phyloP scores from a whole-genome alignment of 345 rosid genomes.

The Euphorbia pulcherrima region DNA sequence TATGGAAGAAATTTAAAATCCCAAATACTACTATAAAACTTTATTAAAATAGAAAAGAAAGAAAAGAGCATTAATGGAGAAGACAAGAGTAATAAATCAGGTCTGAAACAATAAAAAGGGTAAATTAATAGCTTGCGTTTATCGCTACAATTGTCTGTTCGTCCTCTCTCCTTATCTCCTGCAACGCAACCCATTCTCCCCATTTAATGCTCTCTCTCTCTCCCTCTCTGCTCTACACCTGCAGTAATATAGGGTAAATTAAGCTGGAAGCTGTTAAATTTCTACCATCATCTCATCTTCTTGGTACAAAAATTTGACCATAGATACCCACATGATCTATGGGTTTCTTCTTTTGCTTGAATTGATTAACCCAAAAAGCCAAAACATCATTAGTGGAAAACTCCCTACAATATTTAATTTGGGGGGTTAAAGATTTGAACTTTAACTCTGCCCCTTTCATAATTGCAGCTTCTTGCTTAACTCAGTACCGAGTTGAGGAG shows the following conservation, averaged over 20 bases:
- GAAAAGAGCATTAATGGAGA: constrained; percentile 52
- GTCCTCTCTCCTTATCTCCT: constrained; percentile 30
- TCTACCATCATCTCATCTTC: background rate
- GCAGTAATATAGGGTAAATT: constrained; percentile 19
- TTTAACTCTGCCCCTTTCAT: constrained; percentile 9
- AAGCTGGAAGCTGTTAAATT: background rate
- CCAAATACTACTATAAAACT: constrained; percentile 23
- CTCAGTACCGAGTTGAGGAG: constrained; percentile 29
- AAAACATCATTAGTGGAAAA: constrained; percentile 13
- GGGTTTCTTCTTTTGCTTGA: background rate
- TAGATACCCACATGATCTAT: too few species aligned
- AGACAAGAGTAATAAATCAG: constrained; percentile 46
- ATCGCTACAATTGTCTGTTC: constrained; percentile 44
- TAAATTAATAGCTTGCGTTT: constrained; percentile 46
- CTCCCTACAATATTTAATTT: constrained; percentile 9
- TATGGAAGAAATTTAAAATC: background rate
- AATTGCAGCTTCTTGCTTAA: constrained; percentile 36
- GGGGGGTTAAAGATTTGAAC: constrained; percentile 13
- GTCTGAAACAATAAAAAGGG: constrained; percentile 22
- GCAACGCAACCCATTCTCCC: constrained; percentile 37
- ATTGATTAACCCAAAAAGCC: constrained; percentile 16
- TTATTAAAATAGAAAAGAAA: constrained; percentile 21
- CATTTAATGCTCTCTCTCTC: constrained; percentile 41
- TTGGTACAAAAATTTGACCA: constrained; percentile 11
- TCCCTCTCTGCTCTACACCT: constrained; percentile 16